These are phyloP conservation scores for Cordyceps pruinosa DNA, from an alignment of 2,329 filamentous ascomycete species.

Conservation along the genomic window DNA sequence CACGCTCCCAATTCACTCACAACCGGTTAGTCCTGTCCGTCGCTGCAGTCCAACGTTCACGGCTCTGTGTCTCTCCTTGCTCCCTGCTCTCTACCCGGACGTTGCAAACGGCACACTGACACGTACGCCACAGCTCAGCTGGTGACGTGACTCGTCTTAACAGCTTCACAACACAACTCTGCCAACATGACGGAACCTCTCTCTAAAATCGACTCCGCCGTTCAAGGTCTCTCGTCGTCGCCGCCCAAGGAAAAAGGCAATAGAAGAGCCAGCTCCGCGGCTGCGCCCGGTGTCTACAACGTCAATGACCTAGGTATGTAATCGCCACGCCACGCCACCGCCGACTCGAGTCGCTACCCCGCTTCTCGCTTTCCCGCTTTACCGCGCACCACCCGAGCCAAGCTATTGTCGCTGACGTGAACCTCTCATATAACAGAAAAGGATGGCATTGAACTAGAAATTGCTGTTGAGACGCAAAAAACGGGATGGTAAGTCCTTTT, in stretches of 20 bases:
- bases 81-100: not conserved
- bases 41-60: too few species aligned
- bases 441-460: slow-evolving; percentile 62
- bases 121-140: not conserved
- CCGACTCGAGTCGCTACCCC: not conserved
- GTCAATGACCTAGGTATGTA: slow-evolving; percentile 77
- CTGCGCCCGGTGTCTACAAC: slow-evolving; percentile 60
- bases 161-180: slow-evolving; percentile 15
- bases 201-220: slow-evolving; percentile 85
- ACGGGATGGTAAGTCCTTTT: slow-evolving; percentile 67
- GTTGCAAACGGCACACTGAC: not conserved
- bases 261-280: slow-evolving; percentile 65
- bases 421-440: slow-evolving; percentile 48
- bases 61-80: not conserved
- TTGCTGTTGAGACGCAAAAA: slow-evolving; percentile 77
- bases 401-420: not conserved
- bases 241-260: slow-evolving; percentile 60
- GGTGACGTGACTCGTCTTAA: slow-evolving; percentile 3
- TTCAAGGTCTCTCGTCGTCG: slow-evolving; percentile 67
- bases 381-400: not conserved
- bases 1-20: not conserved
- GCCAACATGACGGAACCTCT: slow-evolving; percentile 48
- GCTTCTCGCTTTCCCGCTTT: not conserved
- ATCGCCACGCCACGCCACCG: not conserved
- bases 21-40: slow-evolving; percentile 2